Conservation (phyloP, 495 filamentous ascomycete genomes). For the Podospora sp. region DNA sequence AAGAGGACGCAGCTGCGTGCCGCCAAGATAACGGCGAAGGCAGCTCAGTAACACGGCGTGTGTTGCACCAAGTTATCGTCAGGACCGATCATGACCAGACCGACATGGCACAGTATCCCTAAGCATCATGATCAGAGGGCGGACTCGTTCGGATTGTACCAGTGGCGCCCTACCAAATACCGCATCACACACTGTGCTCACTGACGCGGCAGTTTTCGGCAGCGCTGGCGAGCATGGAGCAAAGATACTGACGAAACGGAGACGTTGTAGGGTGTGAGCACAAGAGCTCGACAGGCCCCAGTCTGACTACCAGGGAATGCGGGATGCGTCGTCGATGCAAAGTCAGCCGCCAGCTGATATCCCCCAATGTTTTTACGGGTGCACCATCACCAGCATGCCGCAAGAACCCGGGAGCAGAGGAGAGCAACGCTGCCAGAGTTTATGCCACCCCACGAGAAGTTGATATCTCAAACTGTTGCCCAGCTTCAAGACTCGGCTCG, state of each 20-base stretch:
- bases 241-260: background rate
- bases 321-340: background rate
- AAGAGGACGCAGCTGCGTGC: background rate
- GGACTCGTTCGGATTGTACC: background rate
- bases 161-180: background rate
- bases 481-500: background rate
- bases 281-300: background rate
- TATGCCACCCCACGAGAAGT: background rate
- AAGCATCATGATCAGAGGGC: background rate
- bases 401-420: too few species aligned
- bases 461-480: background rate
- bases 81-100: background rate
- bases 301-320: background rate
- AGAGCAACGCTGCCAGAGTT: too few species aligned
- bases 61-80: background rate
- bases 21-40: background rate
- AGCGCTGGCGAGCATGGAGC: background rate
- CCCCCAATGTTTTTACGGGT: background rate
- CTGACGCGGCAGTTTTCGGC: background rate
- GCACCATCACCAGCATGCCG: background rate
- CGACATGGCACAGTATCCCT: background rate
- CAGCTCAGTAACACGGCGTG: background rate
- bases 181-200: background rate
- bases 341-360: background rate
- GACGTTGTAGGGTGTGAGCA: background rate